Evolutionary conservation across 805 yeast genomes (phyloP).

Genomic region (Kregervanrija delftensis): DNA sequence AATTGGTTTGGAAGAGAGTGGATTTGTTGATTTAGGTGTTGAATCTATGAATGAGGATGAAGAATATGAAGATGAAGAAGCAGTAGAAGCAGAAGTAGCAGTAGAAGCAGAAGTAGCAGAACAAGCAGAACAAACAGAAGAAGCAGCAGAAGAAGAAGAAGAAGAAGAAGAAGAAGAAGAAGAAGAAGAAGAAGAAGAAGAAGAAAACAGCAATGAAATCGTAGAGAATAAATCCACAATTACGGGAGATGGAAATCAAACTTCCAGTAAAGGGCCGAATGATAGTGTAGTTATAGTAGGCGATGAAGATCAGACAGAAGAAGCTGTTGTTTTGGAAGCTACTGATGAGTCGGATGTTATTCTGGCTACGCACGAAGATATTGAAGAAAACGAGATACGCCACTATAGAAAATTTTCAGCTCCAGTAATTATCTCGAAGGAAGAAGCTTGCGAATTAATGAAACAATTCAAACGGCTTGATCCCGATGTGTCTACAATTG

Average conservation of each 20-base stretch:
- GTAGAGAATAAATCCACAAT: background rate
- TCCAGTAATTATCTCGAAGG: constrained; percentile 5
- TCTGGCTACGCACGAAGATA: no score
- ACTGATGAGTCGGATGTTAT: no score
- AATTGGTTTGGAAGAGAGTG: constrained; percentile 25
- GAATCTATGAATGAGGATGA: constrained; percentile 21
- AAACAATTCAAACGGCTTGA: constrained; percentile 3
- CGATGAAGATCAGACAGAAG: no score
- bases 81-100: constrained; percentile 11
- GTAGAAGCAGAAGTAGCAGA: constrained; percentile 8
- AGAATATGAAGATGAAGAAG: constrained; percentile 22
- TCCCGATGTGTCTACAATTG: constrained; percentile 16
- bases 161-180: background rate
- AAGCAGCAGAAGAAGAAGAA: constrained; percentile 1
- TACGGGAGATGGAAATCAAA: no score
- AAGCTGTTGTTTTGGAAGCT: no score
- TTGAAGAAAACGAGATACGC: no score
- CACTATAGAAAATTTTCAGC: background rate
- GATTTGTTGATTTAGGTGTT: constrained; percentile 41
- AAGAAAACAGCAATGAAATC: background rate
- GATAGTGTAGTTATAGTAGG: no score
- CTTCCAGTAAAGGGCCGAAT: no score
- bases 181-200: constrained; percentile 2
- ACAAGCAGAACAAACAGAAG: constrained; percentile 3
- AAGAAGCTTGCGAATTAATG: constrained; percentile 3